Evolutionary conservation across 2,329 filamentous ascomycete genomes (phyloP).

Genomic region (Alternaria gaisen): DNA sequence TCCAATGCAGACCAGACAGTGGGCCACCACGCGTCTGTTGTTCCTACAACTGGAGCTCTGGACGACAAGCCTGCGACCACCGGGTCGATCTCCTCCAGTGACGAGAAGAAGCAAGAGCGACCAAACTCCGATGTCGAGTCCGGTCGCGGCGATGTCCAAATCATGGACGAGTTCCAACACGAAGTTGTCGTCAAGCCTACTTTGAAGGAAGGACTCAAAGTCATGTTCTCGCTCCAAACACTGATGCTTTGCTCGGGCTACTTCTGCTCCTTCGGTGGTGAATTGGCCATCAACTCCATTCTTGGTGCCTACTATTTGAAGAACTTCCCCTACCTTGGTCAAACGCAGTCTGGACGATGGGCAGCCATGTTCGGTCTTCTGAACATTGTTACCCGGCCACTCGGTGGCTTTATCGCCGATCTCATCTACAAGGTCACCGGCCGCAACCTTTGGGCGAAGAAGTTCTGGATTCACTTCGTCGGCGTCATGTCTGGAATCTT

Average conservation of each 20-base stretch:
- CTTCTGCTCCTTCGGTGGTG: conserved; percentile 68
- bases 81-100: conserved; percentile 50
- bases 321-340: conserved; percentile 64
- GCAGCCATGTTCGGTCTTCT: conserved; percentile 80
- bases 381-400: conserved; percentile 72
- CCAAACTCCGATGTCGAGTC: conserved; percentile 54
- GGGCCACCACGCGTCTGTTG: conserved; percentile 58
- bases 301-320: conserved; percentile 67
- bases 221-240: conserved; percentile 69
- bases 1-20: conserved; percentile 59
- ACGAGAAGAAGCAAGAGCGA: conserved; percentile 47
- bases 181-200: conserved; percentile 72
- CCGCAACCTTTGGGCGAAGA: conserved; percentile 69
- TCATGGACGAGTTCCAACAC: conserved; percentile 63
- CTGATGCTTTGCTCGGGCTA: conserved; percentile 63
- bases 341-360: conserved; percentile 66
- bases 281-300: conserved; percentile 68
- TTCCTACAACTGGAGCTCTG: conserved; percentile 61
- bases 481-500: conserved; percentile 67
- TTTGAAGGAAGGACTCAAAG: conserved; percentile 65
- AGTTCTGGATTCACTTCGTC: conserved; percentile 66
- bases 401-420: conserved; percentile 70
- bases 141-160: conserved; percentile 60
- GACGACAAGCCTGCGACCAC: conserved; percentile 51
- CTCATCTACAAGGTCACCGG: conserved; percentile 61